Base-by-base conservation (phyloP, 176 grass and related monocot genomes). In the Carex pumila region DNA sequence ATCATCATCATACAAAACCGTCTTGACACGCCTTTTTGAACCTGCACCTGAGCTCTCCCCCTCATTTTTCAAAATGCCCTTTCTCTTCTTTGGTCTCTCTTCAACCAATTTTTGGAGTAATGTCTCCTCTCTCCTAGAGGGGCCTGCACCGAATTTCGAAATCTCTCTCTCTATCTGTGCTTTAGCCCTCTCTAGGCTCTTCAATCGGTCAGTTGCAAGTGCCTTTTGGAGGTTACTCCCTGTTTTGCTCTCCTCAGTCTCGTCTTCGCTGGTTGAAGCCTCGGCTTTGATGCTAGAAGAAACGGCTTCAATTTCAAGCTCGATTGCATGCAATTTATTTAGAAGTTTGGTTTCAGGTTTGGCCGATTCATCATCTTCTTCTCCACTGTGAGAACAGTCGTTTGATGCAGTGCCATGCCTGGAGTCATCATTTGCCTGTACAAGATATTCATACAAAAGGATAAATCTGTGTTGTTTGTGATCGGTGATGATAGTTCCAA, bases 301-400 rank as follows among this genome's bases (percentile, higher is more conserved):
- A 31, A 98, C 91, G 2, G 92, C 92, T 1, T 98, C 82, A 8
- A 98, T 93, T 79, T 98, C 91, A 75, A 98, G 85, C 43, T 98
- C 89, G 71, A 98, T 85, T 0, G 92, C 91, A 2, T 43, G 79
- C 76, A 98, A 90, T 76, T 78, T 91, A 64, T 90, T 90, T 25
- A 87, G 86, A 56, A 98, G 86, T 47, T 89, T 93, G 50, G 73
- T 85, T 78, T 81, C 88, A 1, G 9, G n/a, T 85, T 87, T 87
- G 21, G 85, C 81, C 1, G 62, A 34, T 12, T 10, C 71, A 61
- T 60, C 29, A 22, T 43, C 21, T 67, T 82, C 80, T 17, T 68
- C 54, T 30, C 82, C 21, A 53, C 63, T 37, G n/a, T 30, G 11
- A 63, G 57, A 81, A 32, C 3, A 43, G 19, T 52, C 45, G 10